Base-by-base conservation (phyloP, 2,329 filamentous ascomycete genomes). In the Coleophoma cylindrospora region DNA sequence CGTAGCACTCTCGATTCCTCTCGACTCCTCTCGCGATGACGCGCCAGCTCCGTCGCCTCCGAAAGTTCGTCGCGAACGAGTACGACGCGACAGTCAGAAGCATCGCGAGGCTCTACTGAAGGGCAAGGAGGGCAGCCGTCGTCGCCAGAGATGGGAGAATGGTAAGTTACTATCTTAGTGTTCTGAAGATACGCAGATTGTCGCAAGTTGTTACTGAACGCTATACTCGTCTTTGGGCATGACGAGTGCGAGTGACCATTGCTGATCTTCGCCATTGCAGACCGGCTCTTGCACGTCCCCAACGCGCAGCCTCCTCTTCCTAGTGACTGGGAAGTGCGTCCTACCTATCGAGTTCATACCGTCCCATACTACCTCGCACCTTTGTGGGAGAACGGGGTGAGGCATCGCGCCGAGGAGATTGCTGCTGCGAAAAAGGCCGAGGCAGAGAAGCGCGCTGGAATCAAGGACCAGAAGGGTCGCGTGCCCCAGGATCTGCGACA, bases 121-220 rank as follows among this genome's bases (percentile, higher is more conserved):
- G 72, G 92, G 92, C 50, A 95, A 95, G 59, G 91, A 96, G 68
- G 92, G 92, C 34, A 92, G 83, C 61, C 81, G 92, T 34, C 84
- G 92, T 62, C 79, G 92, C 45, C 85, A 92, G 61, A 80, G 92
- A 50, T 97, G 91, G 91, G 94, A 99, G 74, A 99, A 97, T 68
- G 89, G 90, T 95, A 77, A 57, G 70, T 63, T 37, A 45, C 49
- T 41, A 15, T 12, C 27, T 19, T 19, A 15, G 13, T 21, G n/a
- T 32, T 15, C n/a, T 9, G 3, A 5, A 14, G 36, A 32, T 40
- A 14, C 13, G 21, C 32, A 40, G n/a, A 40, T 13, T 11, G n/a
- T 12, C 21, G 27, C 14, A 15, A 34, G 22, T 33, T 6, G 27
- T 45, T 19, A 51, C 21, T 43, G 32, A 47, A 22, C 41, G 52